Evolutionary conservation across 495 filamentous ascomycete genomes (phyloP), one percentile per base, ranked within the genome.

Genomic region (Rhypophila decipiens): DNA sequence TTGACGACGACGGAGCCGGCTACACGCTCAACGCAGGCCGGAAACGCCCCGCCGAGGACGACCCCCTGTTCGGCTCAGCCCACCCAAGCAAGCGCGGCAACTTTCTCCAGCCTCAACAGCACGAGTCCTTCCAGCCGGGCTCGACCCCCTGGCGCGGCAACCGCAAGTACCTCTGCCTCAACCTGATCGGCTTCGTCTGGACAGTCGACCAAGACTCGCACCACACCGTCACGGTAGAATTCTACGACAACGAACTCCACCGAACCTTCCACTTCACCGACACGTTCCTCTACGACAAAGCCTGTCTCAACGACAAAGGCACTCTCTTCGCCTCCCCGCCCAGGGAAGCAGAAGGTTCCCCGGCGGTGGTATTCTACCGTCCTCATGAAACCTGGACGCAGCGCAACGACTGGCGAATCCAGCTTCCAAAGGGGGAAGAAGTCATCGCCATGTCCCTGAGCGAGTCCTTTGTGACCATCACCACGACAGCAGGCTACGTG

Each of bases 181-280:
- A 96, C 61, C 73, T 98, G 49, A 85, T 87, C 24, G 93, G 94
- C 12, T 88, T 88, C 55, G 88, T 96, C 4, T 98, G 94, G 93
- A 97, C 93, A 0, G 88, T 97, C 12, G 86, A 95, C 55, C 94
- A 98, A 66, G 89, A 95, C 53, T 85, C 83, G 1, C 91, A 97
- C 52, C 78, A 97, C 64, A 98, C 91, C 5, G 85, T 98, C 21
- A 97, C 94, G 1, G 88, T 97, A 13, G 93, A 98, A 54, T 98
- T 98, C 63, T 95, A 96, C 61, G 93, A 98, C 67, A 80, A 87
- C 18, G 88, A 95, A 50, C 82, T 82, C 44, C 87, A 95, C 59
- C 77, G 94, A 19, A 87, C 95, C 66, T 96, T 95, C 57, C 93
- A 98, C 67, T 97, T 97, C 67, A 97, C 90, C 2, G 93, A 98